Base-by-base conservation (phyloP, 2,329 filamentous ascomycete genomes). In the Cylindrodendrum hubeiense region DNA sequence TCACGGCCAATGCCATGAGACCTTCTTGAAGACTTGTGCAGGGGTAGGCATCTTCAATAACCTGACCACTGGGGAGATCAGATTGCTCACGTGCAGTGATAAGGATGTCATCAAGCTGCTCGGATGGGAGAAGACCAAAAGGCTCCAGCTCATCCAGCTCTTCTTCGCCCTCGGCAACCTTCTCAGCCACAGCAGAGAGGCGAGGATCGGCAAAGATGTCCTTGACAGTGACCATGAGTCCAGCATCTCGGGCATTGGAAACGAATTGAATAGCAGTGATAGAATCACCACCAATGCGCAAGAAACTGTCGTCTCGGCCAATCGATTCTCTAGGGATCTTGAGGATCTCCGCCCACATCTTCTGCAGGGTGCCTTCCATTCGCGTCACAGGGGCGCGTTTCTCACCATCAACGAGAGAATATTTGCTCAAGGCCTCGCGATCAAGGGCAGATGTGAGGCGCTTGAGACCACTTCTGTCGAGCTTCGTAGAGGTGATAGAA, bases 241-340 rank as follows among this genome's bases (percentile, higher is more conserved):
- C 80, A 34, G 79, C 74, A 26, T 77, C 74, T 33, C 82, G 74
- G 3, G 81, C 80, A 22, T 79, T 77, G 15, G 82, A 79, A 1
- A 85, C 84, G 4, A 86, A 69, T 64, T 81, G 83, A 80, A 86
- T 87, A 2, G 84, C 84, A 0, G 78, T 68, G 2, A 86, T 79
- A 0, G 84, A 86, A 68, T 86, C 82, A 22, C 84, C 84, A 6
- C 84, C 84, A 0, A 85, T 78, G 0, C 77, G 77, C 75, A 86
- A 84, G 71, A 86, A 86, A 72, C 81, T 84, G 66, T 85, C 80
- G 4, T 83, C 79, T 2, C 77, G 63, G 3, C 66, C 43, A 13
- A 66, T 54, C 3, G 7, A 80, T 62, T 10, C 70, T 68, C 6
- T 83, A 65, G 73, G 66, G 3, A 82, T 67, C 4, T 69, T 69